Evolutionary conservation across 2,329 filamentous ascomycete species (phyloP).

Genomic region (Pyricularia sp.): DNA sequence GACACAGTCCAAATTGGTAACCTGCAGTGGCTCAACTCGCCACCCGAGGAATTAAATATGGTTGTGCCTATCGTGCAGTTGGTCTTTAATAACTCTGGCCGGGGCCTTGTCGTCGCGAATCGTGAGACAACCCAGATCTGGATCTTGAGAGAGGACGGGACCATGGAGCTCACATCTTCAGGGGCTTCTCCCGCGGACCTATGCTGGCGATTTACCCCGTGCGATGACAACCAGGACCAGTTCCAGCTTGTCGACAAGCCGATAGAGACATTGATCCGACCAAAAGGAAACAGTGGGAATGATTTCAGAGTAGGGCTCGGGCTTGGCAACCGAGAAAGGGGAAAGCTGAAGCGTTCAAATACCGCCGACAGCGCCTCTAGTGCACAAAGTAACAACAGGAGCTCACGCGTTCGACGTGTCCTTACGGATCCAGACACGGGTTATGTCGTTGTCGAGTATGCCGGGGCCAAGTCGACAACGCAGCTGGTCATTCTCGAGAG

Average conservation of each 20-base stretch:
- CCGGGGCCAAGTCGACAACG: not conserved
- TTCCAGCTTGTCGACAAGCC: constrained; percentile 5
- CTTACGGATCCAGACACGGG: constrained; percentile 3
- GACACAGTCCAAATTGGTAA: not conserved
- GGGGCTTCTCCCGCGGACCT: not conserved
- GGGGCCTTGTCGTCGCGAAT: not conserved
- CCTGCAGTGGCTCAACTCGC: not conserved
- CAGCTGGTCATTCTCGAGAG: constrained; percentile 3
- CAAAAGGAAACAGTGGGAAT: not conserved
- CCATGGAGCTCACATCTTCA: not conserved
- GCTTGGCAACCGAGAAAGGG: not conserved
- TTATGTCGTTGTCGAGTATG: constrained; percentile 4
- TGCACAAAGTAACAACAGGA: not conserved
- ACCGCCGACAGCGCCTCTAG: not conserved
- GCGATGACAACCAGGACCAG: not conserved
- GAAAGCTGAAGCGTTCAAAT: not conserved
- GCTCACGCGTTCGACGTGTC: not conserved
- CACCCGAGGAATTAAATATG: not conserved
- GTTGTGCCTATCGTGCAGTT: not conserved
- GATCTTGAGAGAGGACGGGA: not conserved
- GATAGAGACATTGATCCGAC: not conserved
- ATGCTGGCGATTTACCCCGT: constrained; percentile 3
- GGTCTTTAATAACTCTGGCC: not conserved
- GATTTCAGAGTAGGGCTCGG: not conserved
- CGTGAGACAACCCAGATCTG: not conserved